Percentiles rank a stretch among this genome's conserved stretches.
phyloP scores from a whole-genome alignment of 2,329 filamentous ascomycete species.

The Scedosporium boydii region DNA sequence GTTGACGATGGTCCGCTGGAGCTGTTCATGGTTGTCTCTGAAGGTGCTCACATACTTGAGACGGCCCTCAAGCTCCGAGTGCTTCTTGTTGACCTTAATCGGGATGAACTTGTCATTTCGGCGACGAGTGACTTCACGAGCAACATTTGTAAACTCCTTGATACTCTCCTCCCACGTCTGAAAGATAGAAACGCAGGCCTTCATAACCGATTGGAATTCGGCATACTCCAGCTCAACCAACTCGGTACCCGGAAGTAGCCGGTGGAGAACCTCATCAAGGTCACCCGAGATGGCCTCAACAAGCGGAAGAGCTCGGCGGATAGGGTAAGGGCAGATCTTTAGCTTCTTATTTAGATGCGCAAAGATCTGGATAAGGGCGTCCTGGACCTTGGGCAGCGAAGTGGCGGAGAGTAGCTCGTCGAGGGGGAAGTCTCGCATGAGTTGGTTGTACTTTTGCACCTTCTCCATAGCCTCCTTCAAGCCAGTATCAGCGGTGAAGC shows the following conservation, averaged over 20 bases:
- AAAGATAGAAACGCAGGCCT: slow-evolving; percentile 76
- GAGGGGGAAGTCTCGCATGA: slow-evolving; percentile 96
- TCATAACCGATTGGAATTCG: slow-evolving; percentile 82
- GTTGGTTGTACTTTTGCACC: slow-evolving; percentile 96
- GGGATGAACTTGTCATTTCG: slow-evolving; percentile 97
- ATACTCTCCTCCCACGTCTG: slow-evolving; percentile 88
- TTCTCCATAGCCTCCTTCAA: slow-evolving; percentile 92
- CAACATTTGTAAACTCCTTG: slow-evolving; percentile 97
- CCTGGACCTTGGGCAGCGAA: slow-evolving; percentile 77
- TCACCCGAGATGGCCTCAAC: slow-evolving; percentile 95
- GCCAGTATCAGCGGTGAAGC: slow-evolving; percentile 91
- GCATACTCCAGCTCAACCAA: slow-evolving; percentile 87
- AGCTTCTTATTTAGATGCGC: slow-evolving; percentile 95
- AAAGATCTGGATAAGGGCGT: slow-evolving; percentile 85
- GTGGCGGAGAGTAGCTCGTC: slow-evolving; percentile 92
- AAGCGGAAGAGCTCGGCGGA: slow-evolving; percentile 81
- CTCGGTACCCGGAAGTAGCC: slow-evolving; percentile 73
- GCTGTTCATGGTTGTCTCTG: slow-evolving; percentile 92
- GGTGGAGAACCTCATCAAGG: slow-evolving; percentile 76
- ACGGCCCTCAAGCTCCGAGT: slow-evolving; percentile 80
- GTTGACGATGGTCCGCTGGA: slow-evolving; percentile 91
- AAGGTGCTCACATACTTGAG: slow-evolving; percentile 93
- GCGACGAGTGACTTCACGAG: slow-evolving; percentile 85
- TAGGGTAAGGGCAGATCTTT: slow-evolving; percentile 90
- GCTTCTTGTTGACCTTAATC: slow-evolving; percentile 87